A percentile compares a stretch with the other conserved stretches of the same genome.
Evolutionary conservation across 352 stramenopile species (phyloP).

Genomic region (Phytophthora multivora): DNA sequence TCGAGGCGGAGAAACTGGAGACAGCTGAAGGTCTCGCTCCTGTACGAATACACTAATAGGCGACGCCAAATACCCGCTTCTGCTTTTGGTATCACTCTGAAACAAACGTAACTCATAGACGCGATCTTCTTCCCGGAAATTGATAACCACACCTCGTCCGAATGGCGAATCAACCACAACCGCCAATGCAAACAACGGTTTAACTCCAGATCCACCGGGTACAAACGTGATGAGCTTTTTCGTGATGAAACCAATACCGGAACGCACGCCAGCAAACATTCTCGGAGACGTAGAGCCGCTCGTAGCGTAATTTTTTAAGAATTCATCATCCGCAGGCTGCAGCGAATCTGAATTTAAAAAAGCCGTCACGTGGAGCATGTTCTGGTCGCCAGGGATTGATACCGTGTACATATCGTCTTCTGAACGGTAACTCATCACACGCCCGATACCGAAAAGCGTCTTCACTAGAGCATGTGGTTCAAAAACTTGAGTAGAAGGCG

Average conservation of each 20-base stretch:
- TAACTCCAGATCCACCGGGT: slow-evolving; percentile 42
- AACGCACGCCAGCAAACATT: slow-evolving; percentile 80
- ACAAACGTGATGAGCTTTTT: slow-evolving; percentile 82
- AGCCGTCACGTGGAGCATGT: slow-evolving; percentile 41
- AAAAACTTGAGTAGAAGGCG: slow-evolving; percentile 46
- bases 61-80: slow-evolving; percentile 16
- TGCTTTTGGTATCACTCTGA: slow-evolving; percentile 39
- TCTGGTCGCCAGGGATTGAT: slow-evolving; percentile 40
- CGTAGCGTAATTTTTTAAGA: slow-evolving; percentile 31
- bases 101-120: slow-evolving; percentile 77
- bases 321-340: slow-evolving; percentile 39
- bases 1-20: slow-evolving; percentile 57
- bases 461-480: slow-evolving; percentile 57
- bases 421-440: slow-evolving; percentile 60
- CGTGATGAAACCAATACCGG: slow-evolving; percentile 74
- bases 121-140: slow-evolving; percentile 61
- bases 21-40: slow-evolving; percentile 51
- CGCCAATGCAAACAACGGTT: slow-evolving; percentile 56
- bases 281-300: slow-evolving; percentile 47
- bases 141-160: slow-evolving; percentile 65
- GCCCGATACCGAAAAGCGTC: slow-evolving; percentile 77
- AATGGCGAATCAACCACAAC: slow-evolving; percentile 77
- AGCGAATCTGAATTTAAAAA: slow-evolving; percentile 59
- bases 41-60: slow-evolving; percentile 52
- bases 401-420: slow-evolving; percentile 81